Conservation (phyloP, 306 rosid genomes). For the Ochetophila trinervis region DNA sequence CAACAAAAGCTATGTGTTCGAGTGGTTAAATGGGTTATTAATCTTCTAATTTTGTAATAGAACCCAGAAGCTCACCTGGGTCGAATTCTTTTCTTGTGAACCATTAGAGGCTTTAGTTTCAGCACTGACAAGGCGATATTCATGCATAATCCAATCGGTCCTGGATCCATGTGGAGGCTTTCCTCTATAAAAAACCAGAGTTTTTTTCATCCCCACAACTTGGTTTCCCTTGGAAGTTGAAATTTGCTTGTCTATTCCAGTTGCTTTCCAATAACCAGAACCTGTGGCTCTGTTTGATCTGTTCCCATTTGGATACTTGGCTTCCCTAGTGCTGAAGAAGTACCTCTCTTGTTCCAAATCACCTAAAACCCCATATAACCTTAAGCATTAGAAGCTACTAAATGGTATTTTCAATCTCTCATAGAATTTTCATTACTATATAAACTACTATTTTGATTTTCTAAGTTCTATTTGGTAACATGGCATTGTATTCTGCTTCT, state of each 20-base stretch:
- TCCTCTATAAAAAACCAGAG: slow-evolving; percentile 88
- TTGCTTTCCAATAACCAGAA: slow-evolving; percentile 97
- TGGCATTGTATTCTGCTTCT: not conserved
- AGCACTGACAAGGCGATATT: slow-evolving; percentile 63
- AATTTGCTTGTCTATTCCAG: slow-evolving; percentile 86
- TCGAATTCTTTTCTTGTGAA: slow-evolving; percentile 17
- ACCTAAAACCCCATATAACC: slow-evolving; percentile 38
- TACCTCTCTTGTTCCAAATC: slow-evolving; percentile 80
- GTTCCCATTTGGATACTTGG: slow-evolving; percentile 90
- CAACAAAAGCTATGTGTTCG: not conserved
- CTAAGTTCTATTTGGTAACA: no score
- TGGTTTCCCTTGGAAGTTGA: slow-evolving; percentile 38
- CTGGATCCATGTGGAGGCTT: slow-evolving; percentile 85
- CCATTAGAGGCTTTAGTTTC: slow-evolving; percentile 16
- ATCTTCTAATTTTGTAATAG: not conserved
- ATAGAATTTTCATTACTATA: not conserved
- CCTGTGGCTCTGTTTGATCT: slow-evolving; percentile 87
- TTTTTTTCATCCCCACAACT: slow-evolving; percentile 83
- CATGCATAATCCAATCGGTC: slow-evolving; percentile 99
- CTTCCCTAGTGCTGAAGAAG: slow-evolving; percentile 88
- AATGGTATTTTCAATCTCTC: not conserved
- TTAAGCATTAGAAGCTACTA: slow-evolving; percentile 1
- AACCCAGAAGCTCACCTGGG: slow-evolving; percentile 28
- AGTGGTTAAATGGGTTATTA: not conserved
- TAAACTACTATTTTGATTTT: no score